Percentiles rank a stretch among this genome's conserved stretches.
phyloP scores from a whole-genome alignment of 2,329 filamentous ascomycete genomes.

The Fusarium decemcellulare region DNA sequence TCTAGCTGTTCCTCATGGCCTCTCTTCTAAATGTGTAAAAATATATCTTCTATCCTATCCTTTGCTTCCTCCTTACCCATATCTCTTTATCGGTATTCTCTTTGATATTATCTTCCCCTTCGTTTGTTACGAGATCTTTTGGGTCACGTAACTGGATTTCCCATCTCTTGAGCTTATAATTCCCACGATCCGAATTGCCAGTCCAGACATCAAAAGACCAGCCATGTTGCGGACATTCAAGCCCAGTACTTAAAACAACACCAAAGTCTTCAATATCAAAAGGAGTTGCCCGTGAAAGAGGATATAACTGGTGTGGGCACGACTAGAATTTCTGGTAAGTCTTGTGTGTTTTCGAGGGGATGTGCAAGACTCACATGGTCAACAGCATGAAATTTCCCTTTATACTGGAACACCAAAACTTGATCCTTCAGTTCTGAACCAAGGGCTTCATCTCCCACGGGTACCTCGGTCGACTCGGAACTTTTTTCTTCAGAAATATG shows the following conservation, averaged over 20 bases:
- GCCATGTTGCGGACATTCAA: constrained; percentile 77
- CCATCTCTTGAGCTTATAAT: constrained; percentile 74
- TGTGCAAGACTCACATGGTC: constrained; percentile 70
- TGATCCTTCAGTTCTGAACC: constrained; percentile 66
- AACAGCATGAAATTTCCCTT: constrained; percentile 75
- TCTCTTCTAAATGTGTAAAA: constrained; percentile 9
- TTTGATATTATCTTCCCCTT: not conserved
- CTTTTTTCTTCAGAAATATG: constrained; percentile 59
- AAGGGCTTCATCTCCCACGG: constrained; percentile 52
- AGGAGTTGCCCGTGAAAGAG: constrained; percentile 72
- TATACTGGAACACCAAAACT: constrained; percentile 76
- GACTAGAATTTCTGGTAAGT: constrained; percentile 55
- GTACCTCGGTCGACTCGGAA: constrained; percentile 54
- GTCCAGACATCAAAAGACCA: constrained; percentile 81
- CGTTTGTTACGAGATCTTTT: not conserved
- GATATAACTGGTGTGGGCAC: constrained; percentile 78
- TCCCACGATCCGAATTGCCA: constrained; percentile 72
- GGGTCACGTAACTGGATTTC: constrained; percentile 69
- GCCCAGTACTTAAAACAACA: constrained; percentile 71
- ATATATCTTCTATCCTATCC: constrained; percentile 47
- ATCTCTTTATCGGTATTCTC: constrained; percentile 51
- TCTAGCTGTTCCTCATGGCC: no score
- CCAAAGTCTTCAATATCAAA: constrained; percentile 84
- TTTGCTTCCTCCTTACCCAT: constrained; percentile 60
- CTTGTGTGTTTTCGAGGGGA: not conserved